phyloP scores from a whole-genome alignment of 1,284 basidiomycete genomes.

The Leccinum subfulvum region DNA sequence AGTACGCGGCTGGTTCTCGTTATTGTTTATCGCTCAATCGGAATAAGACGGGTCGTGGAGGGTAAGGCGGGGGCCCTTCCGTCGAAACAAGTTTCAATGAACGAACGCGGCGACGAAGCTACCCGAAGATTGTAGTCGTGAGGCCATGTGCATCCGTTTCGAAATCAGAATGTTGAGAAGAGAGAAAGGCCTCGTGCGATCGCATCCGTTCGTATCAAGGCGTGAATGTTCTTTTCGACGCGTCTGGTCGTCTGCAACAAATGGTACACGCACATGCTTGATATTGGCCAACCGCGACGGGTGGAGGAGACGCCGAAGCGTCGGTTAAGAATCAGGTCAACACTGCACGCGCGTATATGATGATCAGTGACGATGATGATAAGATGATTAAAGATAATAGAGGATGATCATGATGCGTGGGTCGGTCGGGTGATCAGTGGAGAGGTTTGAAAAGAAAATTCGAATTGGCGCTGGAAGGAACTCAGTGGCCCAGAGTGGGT shows the following conservation, averaged over 20 bases:
- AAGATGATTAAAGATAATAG: neutral
- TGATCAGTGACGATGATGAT: neutral
- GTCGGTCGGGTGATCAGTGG: neutral
- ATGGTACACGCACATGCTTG: neutral
- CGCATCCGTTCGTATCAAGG: neutral
- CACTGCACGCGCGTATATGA: neutral
- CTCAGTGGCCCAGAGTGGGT: neutral
- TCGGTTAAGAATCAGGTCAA: neutral
- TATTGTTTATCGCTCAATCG: constrained; percentile 9
- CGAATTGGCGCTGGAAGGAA: neutral
- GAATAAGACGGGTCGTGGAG: constrained; percentile 9
- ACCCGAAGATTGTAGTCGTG: neutral
- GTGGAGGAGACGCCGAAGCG: neutral
- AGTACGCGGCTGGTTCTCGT: neutral
- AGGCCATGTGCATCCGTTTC: neutral
- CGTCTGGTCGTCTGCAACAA: neutral
- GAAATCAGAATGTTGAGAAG: neutral
- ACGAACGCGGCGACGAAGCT: neutral
- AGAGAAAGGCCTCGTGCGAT: neutral
- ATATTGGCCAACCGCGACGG: neutral
- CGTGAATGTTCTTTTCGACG: neutral
- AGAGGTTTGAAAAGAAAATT: neutral
- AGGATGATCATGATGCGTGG: neutral
- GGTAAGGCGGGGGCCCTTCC: neutral
- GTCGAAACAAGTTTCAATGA: constrained; percentile 19